Evolutionary conservation across 257 asterid genomes (phyloP).

Genomic region (Solanum pimpinellifolium): DNA sequence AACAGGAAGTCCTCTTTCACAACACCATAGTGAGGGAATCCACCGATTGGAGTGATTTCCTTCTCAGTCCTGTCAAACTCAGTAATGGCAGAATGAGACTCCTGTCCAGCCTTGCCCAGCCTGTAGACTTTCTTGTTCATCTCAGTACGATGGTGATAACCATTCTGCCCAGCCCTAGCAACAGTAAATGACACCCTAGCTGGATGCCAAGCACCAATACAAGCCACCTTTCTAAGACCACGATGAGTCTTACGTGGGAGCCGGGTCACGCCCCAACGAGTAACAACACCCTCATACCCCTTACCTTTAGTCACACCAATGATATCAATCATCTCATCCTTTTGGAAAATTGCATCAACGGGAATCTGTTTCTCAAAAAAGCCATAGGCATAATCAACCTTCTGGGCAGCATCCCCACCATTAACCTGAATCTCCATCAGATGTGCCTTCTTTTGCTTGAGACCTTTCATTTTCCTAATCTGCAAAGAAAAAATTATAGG

Average conservation of each 20-base stretch:
- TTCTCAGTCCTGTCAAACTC: constrained; percentile 96
- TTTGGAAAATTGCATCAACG: constrained; percentile 72
- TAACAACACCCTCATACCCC: constrained; percentile 80
- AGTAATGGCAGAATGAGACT: constrained; percentile 59
- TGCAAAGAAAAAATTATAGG: constrained; percentile 1
- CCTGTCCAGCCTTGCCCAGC: constrained; percentile 71
- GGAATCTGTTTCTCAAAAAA: constrained; percentile 81
- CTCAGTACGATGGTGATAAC: constrained; percentile 81
- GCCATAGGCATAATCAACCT: constrained; percentile 67
- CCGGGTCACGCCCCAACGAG: constrained; percentile 95
- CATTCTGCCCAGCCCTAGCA: constrained; percentile 89
- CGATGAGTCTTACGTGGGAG: constrained; percentile 86
- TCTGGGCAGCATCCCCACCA: constrained; percentile 59
- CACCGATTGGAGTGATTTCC: constrained; percentile 90
- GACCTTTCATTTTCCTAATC: constrained; percentile 75
- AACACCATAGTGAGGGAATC: constrained; percentile 85
- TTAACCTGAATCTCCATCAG: constrained; percentile 83
- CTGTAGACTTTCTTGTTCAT: constrained; percentile 81
- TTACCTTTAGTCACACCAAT: constrained; percentile 80
- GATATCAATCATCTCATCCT: constrained; percentile 81
- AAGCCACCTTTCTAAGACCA: constrained; percentile 84
- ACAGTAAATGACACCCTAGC: constrained; percentile 79
- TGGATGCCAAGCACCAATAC: constrained; percentile 95
- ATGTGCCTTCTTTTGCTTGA: constrained; percentile 81
- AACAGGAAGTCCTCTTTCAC: constrained; percentile 74